Base-by-base conservation (phyloP, 305 asterid species). In the Solanum aculeatissimum region DNA sequence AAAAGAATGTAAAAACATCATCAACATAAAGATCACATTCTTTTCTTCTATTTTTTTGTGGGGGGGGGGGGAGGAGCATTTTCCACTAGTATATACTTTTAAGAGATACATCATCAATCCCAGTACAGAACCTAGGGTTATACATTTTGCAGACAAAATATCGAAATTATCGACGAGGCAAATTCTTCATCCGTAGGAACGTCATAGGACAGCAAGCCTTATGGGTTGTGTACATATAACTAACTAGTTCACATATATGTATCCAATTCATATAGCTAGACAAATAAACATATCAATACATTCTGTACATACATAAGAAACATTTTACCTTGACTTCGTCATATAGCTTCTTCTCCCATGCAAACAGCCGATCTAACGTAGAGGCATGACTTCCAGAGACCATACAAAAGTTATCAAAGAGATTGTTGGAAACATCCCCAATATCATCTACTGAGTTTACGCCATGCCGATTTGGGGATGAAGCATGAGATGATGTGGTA, bases 341-440 rank as follows among this genome's bases (percentile, higher is more conserved):
- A 72, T 93, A 97, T 80, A 97, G 97, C 91, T 97, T 97, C 92
- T 93, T 95, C 90, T 97, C 99, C 99, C 99, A 97, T 38, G 98
- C 99, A 87, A 92, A 92, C 45, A 97, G 92, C 88, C 99, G 90
- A 85, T 97, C 99, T 85, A 97, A 89, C 54, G 99, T 97, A 65
- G 98, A 97, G 87, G 98, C 99, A 81, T 95, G 99, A 83, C 98
- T 97, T 89, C 99, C 97, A 25, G 99, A 93, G 86, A 89, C 92
- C 99, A 97, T 97, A 87, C 96, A 93, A 84, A 91, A 91, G 90
- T 89, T 92, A 84, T 94, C 98, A 25, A 93, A 95, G 87, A 95
- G 96, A 89, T 91, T 92, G 65, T 87, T 89, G 42, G 88, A 84
- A 38, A 84, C 79, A 81, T 91, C 97, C 82, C 91, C 96, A 72